These are phyloP conservation scores for Filosporella fistucella DNA, from an alignment of 495 filamentous ascomycete genomes.

Conservation along the genomic window DNA sequence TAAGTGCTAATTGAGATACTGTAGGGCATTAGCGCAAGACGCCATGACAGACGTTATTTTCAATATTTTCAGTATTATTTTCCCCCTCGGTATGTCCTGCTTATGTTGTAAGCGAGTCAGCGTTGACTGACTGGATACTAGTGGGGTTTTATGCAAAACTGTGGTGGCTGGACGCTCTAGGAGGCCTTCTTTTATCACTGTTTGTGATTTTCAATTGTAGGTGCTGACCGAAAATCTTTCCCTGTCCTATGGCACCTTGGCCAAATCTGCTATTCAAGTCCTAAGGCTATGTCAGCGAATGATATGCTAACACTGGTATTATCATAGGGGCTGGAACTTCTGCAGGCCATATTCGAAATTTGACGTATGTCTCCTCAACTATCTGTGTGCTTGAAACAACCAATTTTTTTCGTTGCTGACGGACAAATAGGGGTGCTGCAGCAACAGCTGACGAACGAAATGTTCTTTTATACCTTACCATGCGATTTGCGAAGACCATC, in stretches of 20 bases:
- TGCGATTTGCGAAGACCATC: slow-evolving; percentile 89
- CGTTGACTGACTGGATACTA: slow-evolving; percentile 21
- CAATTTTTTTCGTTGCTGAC: too few species aligned
- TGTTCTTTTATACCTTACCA: slow-evolving; percentile 83
- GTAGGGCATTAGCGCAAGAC: slow-evolving; percentile 55
- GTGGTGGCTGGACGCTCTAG: slow-evolving; percentile 85
- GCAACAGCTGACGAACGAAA: slow-evolving; percentile 78
- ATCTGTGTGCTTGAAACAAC: too few species aligned
- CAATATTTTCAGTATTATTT: slow-evolving; percentile 86
- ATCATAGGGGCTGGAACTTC: slow-evolving; percentile 76
- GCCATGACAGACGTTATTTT: slow-evolving; percentile 65
- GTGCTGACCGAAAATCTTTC: too few species aligned
- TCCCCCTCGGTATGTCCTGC: slow-evolving; percentile 57
- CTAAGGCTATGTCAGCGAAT: too few species aligned
- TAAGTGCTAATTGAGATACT: too few species aligned
- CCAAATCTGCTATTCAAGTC: too few species aligned
- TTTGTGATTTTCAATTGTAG: slow-evolving; percentile 87
- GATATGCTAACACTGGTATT: too few species aligned
- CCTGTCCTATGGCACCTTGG: too few species aligned
- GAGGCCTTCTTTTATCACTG: slow-evolving; percentile 73
- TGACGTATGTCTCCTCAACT: too few species aligned
- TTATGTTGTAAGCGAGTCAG: slow-evolving; percentile 14
- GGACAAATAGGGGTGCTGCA: slow-evolving; percentile 74
- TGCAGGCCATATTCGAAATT: slow-evolving; percentile 72
- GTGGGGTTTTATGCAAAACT: slow-evolving; percentile 71